Evolutionary conservation across 108 stramenopile species (phyloP).

Genomic region (Hondaea fermentalgiana): DNA sequence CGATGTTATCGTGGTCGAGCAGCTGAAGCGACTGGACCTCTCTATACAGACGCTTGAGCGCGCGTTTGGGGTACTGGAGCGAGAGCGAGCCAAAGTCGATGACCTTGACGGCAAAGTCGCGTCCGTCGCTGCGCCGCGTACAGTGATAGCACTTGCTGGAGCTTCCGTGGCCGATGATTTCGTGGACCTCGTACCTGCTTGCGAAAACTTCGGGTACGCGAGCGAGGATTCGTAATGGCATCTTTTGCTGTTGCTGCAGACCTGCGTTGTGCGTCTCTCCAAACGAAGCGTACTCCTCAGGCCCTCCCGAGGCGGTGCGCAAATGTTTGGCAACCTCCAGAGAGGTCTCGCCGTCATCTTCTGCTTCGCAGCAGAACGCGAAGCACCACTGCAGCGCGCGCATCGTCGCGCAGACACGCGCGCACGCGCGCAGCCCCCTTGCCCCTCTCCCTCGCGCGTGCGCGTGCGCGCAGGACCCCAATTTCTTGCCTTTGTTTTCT

Average conservation of each 20-base stretch:
- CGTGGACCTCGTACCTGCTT: neutral
- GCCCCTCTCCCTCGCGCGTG: no score
- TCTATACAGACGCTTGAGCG: neutral
- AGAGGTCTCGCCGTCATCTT: no score
- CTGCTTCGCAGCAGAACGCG: no score
- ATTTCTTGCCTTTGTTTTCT: no score
- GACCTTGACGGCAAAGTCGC: neutral
- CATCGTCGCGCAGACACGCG: no score
- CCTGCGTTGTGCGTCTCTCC: no score
- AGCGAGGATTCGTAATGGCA: neutral
- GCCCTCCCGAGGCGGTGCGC: no score
- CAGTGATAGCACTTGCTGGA: slow-evolving; percentile 12
- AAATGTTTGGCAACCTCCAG: no score
- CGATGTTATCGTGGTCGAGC: slow-evolving; percentile 13
- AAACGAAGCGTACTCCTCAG: no score
- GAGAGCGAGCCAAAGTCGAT: neutral
- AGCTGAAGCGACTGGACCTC: slow-evolving; percentile 11
- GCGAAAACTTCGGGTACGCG: neutral
- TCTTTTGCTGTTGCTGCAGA: neutral
- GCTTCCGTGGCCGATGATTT: neutral
- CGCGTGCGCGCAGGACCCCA: no score
- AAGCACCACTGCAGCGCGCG: no score
- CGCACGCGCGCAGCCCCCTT: no score
- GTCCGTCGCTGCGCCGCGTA: slow-evolving; percentile 60
- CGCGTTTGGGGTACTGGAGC: neutral